These are phyloP conservation scores for Globisporangium apiculatum DNA, from an alignment of 352 stramenopile species.

Conservation along the genomic window DNA sequence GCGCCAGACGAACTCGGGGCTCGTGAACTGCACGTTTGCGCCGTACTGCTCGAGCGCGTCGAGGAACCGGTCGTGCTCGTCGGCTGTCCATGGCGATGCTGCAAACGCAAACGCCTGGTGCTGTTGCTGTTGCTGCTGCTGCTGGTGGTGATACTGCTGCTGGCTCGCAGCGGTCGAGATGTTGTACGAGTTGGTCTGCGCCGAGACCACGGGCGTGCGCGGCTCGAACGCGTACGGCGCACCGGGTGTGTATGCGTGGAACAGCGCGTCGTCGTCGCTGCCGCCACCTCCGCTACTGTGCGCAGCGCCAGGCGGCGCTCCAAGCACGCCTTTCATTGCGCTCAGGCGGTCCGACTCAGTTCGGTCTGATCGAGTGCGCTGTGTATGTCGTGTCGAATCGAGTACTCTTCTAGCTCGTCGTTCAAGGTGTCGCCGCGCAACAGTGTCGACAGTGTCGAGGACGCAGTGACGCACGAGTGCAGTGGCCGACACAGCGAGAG, in stretches of 20 bases:
- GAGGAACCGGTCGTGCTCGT: conserved; percentile 71
- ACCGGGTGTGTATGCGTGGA: background rate
- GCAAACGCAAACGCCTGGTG: background rate
- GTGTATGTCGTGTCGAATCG: too few relatives aligned
- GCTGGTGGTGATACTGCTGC: conserved; percentile 5
- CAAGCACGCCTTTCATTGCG: background rate
- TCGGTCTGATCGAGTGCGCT: too few relatives aligned
- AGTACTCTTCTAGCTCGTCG: too few relatives aligned
- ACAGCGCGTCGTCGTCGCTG: background rate
- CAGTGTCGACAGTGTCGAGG: too few relatives aligned
- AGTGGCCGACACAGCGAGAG: background rate
- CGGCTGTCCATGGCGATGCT: conserved; percentile 27
- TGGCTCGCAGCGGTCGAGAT: conserved; percentile 8
- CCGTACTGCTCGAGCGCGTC: conserved; percentile 56
- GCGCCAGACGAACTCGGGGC: conserved; percentile 37
- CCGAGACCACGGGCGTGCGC: conserved; percentile 7
- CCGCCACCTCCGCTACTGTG: background rate
- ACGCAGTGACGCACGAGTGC: background rate
- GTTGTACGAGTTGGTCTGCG: conserved; percentile 20
- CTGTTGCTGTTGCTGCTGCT: conserved; percentile 8
- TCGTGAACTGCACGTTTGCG: conserved; percentile 15
- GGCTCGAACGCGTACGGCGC: conserved; percentile 1
- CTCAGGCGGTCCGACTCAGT: background rate
- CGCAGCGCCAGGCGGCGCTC: background rate
- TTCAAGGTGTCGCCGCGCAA: too few relatives aligned